phyloP scores from a whole-genome alignment of 305 asterid genomes.

The Solanum hybrid region DNA sequence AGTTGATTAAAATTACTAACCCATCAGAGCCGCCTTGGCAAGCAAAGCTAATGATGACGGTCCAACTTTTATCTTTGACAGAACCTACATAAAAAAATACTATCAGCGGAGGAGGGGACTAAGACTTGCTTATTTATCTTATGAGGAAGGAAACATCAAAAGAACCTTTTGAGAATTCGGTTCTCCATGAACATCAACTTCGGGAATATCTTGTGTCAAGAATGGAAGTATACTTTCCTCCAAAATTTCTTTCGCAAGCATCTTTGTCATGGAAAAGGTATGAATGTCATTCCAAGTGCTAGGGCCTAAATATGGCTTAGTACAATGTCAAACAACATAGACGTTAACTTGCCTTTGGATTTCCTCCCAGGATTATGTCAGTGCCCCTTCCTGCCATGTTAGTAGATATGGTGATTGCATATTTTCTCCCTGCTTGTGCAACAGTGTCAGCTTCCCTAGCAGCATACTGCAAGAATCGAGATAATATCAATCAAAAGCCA shows the following conservation, averaged over 20 bases:
- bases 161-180: constrained; percentile 60
- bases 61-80: constrained; percentile 81
- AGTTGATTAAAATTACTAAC: constrained; percentile 32
- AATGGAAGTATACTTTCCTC: constrained; percentile 73
- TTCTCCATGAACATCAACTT: constrained; percentile 49
- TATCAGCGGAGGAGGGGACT: not conserved
- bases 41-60: constrained; percentile 88
- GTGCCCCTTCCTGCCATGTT: constrained; percentile 99
- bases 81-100: constrained; percentile 45
- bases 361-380: constrained; percentile 98
- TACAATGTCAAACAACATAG: not conserved
- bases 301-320: not conserved
- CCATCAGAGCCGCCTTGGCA: constrained; percentile 81
- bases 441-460: constrained; percentile 98
- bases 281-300: not conserved
- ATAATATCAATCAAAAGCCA: not conserved
- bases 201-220: constrained; percentile 51
- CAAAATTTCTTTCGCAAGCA: constrained; percentile 84
- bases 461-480: constrained; percentile 60
- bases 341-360: constrained; percentile 67
- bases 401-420: constrained; percentile 92
- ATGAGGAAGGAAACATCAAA: constrained; percentile 11
- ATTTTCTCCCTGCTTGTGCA: constrained; percentile 96
- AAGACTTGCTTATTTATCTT: not conserved
- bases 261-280: constrained; percentile 28